Evolutionary conservation across 768 basidiomycete genomes (phyloP), one percentile per base, ranked within the genome.

Genomic region (Mycena haematopus): DNA sequence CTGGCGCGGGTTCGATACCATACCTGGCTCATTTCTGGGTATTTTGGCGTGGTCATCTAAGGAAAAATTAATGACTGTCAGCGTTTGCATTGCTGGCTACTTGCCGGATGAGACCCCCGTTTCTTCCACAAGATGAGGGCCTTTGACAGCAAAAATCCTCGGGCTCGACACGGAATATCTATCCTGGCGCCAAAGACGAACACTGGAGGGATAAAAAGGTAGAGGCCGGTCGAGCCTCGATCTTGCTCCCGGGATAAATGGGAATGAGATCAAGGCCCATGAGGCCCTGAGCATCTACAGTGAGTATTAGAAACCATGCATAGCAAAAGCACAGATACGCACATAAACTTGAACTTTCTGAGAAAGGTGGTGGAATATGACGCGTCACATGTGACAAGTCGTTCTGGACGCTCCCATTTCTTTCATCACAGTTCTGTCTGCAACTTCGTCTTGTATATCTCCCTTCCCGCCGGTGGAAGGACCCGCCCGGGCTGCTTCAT

Each of bases 381-480:
- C 44, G 11, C 17, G 59, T 63, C 67, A 70, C 62, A 53, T 63
- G 54, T 55, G 52, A 6, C 60, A 31, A 5, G 29, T 4, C n/a
- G 13, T 44, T 40, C 24, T 59, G 47, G 40, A 58, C 44, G 49
- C 57, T 63, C 58, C 4, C 55, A 7, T 6, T 5, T 65, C 29
- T 31, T 46, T 67, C 25, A 29, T 45, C 67, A 46, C 33, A 17
- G 35, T 45, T 66, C 46, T 50, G 46, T 84, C 21, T 63, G 58
- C 53, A 33, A 55, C 60, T 29, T 52, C 25, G 53, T 31, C 27
- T 60, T 45, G 68, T 63, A 58, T 54, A 55, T 68, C 65, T 60
- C 57, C 56, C 63, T 56, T 76, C 80, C 76, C 79, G 81, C 81
- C 74, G 80, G 81, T 68, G 80, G 79, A 71, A 79, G 76, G 69